Conservation (phyloP, 177 flowering plant species). For the Tripterygium wilfordii region DNA sequence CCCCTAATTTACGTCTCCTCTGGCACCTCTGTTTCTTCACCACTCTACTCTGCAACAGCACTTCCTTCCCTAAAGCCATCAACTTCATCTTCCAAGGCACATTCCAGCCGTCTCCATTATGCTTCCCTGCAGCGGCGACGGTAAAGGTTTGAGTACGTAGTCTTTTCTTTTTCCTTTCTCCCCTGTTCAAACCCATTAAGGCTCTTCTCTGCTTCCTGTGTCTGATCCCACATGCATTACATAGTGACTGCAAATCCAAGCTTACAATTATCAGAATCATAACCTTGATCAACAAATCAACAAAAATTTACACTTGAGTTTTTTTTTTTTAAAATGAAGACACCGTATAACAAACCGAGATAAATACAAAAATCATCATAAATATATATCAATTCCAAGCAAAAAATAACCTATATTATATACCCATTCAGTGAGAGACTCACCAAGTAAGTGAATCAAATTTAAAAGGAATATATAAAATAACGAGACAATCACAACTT, state of each 20-base stretch:
- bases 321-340: background rate
- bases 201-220: conserved; percentile 52
- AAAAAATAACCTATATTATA: too few relatives aligned
- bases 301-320: background rate
- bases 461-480: too few relatives aligned
- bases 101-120: background rate
- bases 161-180: conserved; percentile 16
- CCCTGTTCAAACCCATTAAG: conserved; percentile 16
- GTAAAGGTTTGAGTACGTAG: conserved; percentile 5
- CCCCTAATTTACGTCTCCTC: conserved; percentile 44
- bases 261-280: conserved; percentile 6
- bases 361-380: background rate
- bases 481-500: too few relatives aligned
- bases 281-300: background rate
- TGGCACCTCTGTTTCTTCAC: conserved; percentile 28
- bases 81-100: conserved; percentile 27
- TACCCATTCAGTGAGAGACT: too few relatives aligned
- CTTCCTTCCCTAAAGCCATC: conserved; percentile 31
- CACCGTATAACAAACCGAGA: too few relatives aligned
- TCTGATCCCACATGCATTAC: conserved; percentile 89
- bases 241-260: conserved; percentile 56
- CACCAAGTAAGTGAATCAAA: too few relatives aligned
- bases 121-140: background rate
- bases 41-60: conserved; percentile 25
- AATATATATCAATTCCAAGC: too few relatives aligned